A percentile compares a stretch with the other conserved stretches of the same genome.
Conservation (phyloP, 2,329 filamentous ascomycete species). For the Fusarium compactum region DNA sequence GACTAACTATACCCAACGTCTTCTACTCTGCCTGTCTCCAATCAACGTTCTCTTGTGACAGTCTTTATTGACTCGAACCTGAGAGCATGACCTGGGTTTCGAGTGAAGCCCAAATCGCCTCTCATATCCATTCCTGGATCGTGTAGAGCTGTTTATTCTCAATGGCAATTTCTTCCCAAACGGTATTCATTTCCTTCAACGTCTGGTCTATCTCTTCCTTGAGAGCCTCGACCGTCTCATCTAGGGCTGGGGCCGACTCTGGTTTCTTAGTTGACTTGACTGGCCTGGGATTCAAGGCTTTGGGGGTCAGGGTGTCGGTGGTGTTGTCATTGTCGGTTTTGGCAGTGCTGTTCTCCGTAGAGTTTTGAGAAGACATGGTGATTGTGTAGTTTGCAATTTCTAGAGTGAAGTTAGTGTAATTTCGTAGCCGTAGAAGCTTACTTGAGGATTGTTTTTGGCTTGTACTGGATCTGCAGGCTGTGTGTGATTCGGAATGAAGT, state of each 20-base stretch:
- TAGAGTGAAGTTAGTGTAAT: neutral
- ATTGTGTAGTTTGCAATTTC: neutral
- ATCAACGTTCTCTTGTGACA: neutral
- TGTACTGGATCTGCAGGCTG: constrained; percentile 11
- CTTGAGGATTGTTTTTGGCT: constrained; percentile 2
- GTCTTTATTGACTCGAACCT: neutral
- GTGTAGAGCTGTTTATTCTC: neutral
- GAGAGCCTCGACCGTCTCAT: constrained; percentile 14
- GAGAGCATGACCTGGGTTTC: neutral
- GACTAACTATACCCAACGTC: constrained; percentile 33
- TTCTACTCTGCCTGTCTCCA: neutral
- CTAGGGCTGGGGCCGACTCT: neutral
- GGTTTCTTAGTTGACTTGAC: neutral
- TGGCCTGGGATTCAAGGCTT: neutral
- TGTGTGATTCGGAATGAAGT: neutral
- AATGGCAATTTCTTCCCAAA: constrained; percentile 18
- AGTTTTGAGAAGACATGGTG: constrained; percentile 18
- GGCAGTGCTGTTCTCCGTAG: neutral
- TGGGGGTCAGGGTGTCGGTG: neutral
- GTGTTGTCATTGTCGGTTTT: neutral
- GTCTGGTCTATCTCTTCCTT: constrained; percentile 15
- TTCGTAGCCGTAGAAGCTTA: neutral
- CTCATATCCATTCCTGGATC: neutral
- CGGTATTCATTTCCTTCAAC: constrained; percentile 5
- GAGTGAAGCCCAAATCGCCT: constrained; percentile 10